Conservation (phyloP, 106 monocot genomes). For the Hemerocallis citrina region DNA sequence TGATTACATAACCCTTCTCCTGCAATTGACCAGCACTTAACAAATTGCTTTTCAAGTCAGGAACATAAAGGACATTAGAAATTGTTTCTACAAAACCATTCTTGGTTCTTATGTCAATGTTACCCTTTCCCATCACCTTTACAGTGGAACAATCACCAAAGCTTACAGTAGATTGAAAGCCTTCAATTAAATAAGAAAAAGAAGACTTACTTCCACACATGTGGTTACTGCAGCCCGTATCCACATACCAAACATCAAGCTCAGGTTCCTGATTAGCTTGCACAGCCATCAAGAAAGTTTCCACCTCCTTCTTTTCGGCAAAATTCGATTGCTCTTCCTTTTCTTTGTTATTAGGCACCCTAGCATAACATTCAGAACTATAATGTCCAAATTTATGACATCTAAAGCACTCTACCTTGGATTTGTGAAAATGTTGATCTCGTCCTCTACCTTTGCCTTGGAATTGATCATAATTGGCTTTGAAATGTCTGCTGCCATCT, state of each 20-base stretch:
- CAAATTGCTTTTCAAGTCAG: constrained; percentile 9
- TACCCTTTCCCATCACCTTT: constrained; percentile 9
- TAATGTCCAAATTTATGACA: too few species aligned
- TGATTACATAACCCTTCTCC: constrained; percentile 10
- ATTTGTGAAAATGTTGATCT: too few species aligned
- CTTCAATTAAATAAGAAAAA: constrained; percentile 17
- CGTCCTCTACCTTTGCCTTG: too few species aligned
- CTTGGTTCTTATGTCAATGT: constrained; percentile 12
- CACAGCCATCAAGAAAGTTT: too few species aligned
- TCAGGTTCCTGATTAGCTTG: too few species aligned
- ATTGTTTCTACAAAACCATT: constrained; percentile 10
- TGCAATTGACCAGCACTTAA: constrained; percentile 15
- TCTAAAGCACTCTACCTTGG: too few species aligned
- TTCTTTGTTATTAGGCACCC: too few species aligned
- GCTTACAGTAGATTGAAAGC: constrained; percentile 11
- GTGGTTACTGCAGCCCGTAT: constrained; percentile 13
- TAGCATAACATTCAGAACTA: too few species aligned
- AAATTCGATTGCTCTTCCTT: too few species aligned
- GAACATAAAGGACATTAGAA: constrained; percentile 10
- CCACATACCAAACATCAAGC: constrained; percentile 15
- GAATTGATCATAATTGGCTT: too few species aligned
- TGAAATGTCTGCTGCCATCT: too few species aligned
- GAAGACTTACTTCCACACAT: constrained; percentile 9
- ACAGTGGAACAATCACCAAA: constrained; percentile 15
- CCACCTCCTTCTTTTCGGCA: too few species aligned